Evolutionary conservation across 2,329 filamentous ascomycete genomes (phyloP).

Genomic region (Nigrospora sphaerica): DNA sequence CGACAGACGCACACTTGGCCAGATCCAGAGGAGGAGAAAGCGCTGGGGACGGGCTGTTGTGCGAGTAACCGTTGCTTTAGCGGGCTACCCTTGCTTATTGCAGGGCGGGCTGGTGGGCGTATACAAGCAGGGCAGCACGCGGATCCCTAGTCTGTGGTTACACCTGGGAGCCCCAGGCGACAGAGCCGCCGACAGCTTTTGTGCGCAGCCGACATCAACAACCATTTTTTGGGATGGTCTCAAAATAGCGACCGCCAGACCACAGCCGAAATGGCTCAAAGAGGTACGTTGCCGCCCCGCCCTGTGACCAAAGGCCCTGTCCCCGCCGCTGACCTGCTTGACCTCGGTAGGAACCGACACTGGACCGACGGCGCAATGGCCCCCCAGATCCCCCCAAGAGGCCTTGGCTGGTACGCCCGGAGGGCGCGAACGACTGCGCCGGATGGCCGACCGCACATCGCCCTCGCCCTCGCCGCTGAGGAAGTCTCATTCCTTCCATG

Average conservation of each 20-base stretch:
- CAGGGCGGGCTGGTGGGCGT: too few species aligned
- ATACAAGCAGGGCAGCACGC: too few species aligned
- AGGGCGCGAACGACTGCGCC: slow-evolving; percentile 68
- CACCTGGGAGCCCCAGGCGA: too few species aligned
- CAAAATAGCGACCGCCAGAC: slow-evolving; percentile 10
- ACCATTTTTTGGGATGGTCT: background rate
- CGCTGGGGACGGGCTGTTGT: too few species aligned
- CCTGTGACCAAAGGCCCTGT: slow-evolving; percentile 1
- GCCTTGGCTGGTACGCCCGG: slow-evolving; percentile 63
- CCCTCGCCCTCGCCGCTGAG: slow-evolving; percentile 62
- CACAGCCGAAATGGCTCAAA: slow-evolving; percentile 10
- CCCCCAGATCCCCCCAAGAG: slow-evolving; percentile 59
- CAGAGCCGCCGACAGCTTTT: too few species aligned
- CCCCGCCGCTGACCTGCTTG: slow-evolving; percentile 8
- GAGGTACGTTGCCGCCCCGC: background rate
- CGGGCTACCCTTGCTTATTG: too few species aligned
- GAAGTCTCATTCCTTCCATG: slow-evolving; percentile 22
- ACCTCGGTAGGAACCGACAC: slow-evolving; percentile 15
- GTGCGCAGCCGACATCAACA: background rate
- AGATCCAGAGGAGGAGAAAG: too few species aligned
- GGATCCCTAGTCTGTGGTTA: too few species aligned
- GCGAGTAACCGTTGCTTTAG: too few species aligned
- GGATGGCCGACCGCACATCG: slow-evolving; percentile 58
- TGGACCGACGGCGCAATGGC: slow-evolving; percentile 51
- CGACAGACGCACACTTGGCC: too few species aligned